Evolutionary conservation across 306 rosid genomes (phyloP).

Genomic region (Pyrus betulifolia): DNA sequence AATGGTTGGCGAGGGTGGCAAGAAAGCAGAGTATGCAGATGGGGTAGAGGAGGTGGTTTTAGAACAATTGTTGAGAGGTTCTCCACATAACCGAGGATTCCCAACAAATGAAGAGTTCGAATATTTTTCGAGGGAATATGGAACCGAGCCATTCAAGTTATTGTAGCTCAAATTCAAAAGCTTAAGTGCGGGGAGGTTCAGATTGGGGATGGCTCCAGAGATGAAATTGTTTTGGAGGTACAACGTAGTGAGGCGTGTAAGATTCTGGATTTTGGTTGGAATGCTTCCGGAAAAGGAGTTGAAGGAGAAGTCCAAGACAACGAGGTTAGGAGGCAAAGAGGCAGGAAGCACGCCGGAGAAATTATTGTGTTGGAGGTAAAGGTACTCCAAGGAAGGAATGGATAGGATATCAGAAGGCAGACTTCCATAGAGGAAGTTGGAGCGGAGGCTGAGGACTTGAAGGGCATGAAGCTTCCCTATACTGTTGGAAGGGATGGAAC

Average conservation of each 20-base stretch:
- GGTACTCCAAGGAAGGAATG: slow-evolving; percentile 51
- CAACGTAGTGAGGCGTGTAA: slow-evolving; percentile 49
- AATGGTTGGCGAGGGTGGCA: slow-evolving; percentile 27
- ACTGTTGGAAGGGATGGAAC: slow-evolving; percentile 50
- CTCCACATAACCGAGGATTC: slow-evolving; percentile 56
- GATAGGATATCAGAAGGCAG: slow-evolving; percentile 60
- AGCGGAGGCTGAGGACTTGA: slow-evolving; percentile 55
- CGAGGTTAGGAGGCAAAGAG: slow-evolving; percentile 43
- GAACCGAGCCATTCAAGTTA: slow-evolving; percentile 60
- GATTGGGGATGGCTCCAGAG: slow-evolving; percentile 59
- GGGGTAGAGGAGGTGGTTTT: slow-evolving; percentile 35
- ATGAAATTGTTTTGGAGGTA: slow-evolving; percentile 54
- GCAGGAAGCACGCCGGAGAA: slow-evolving; percentile 63
- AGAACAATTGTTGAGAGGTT: slow-evolving; percentile 51
- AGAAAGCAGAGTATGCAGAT: slow-evolving; percentile 30
- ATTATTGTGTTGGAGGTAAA: slow-evolving; percentile 54
- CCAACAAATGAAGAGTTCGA: slow-evolving; percentile 57
- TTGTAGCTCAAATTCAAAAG: slow-evolving; percentile 58
- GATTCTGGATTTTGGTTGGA: slow-evolving; percentile 48
- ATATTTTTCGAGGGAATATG: slow-evolving; percentile 46
- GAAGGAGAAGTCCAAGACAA: slow-evolving; percentile 48
- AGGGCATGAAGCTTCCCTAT: slow-evolving; percentile 61
- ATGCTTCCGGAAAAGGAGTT: slow-evolving; percentile 61
- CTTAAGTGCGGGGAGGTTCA: slow-evolving; percentile 47
- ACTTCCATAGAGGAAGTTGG: slow-evolving; percentile 57